These are phyloP conservation scores for Serendipita sp. DNA, from an alignment of 768 basidiomycete genomes.

Conservation along the genomic window DNA sequence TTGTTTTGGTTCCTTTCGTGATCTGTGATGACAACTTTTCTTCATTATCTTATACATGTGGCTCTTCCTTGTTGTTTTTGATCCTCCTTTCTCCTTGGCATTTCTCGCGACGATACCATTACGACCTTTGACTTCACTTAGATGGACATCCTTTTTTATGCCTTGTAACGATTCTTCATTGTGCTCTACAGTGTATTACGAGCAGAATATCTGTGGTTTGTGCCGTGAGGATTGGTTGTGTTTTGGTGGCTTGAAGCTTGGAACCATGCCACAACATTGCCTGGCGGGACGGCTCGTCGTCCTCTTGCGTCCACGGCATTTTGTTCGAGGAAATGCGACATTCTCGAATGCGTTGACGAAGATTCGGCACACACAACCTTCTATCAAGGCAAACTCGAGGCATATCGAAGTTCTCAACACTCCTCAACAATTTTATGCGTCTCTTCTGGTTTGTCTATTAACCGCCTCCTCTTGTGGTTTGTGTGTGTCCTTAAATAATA, in stretches of 20 bases:
- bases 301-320: background rate
- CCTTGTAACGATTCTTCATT: background rate
- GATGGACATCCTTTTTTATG: background rate
- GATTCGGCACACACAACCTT: constrained; percentile 25
- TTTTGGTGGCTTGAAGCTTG: background rate
- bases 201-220: background rate
- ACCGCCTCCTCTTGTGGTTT: constrained; percentile 31
- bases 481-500: constrained; percentile 15
- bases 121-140: background rate
- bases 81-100: background rate
- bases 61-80: no score
- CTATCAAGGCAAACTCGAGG: constrained; percentile 29
- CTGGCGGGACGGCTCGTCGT: background rate
- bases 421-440: constrained; percentile 42
- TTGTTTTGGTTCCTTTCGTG: background rate
- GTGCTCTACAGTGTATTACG: background rate
- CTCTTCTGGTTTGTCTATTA: constrained; percentile 33
- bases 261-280: background rate
- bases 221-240: background rate
- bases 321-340: background rate
- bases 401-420: constrained; percentile 38
- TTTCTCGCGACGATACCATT: background rate
- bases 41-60: no score
- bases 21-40: background rate
- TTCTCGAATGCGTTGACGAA: background rate